Evolutionary conservation across 2,329 filamentous ascomycete species (phyloP).

Genomic region (Juglanconis juglandina): DNA sequence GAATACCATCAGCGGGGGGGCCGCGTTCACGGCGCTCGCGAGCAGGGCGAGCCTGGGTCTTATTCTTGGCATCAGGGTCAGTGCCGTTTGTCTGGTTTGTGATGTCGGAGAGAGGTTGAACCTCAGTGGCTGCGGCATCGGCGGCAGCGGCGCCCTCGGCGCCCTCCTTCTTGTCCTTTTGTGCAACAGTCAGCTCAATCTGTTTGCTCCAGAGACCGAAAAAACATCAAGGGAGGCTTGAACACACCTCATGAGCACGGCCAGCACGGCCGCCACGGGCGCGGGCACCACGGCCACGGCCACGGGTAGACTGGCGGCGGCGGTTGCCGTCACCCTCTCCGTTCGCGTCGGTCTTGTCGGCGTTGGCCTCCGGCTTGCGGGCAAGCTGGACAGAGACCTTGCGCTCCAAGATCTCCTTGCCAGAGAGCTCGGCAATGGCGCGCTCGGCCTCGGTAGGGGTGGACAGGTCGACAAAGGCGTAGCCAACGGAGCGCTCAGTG

Average conservation of each 20-base stretch:
- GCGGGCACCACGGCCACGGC: conserved; percentile 63
- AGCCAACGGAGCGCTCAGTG: conserved; percentile 96
- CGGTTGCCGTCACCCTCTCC: conserved; percentile 71
- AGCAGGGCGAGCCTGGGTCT: conserved; percentile 50
- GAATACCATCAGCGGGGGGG: conserved; percentile 92
- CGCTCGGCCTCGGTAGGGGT: conserved; percentile 92
- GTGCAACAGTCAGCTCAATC: conserved; percentile 19
- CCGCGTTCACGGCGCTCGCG: conserved; percentile 77
- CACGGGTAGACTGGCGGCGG: conserved; percentile 61
- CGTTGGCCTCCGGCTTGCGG: conserved; percentile 87
- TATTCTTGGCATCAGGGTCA: conserved; percentile 59
- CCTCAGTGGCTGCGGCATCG: conserved; percentile 48
- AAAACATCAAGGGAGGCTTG: not conserved
- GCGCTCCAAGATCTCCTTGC: conserved; percentile 95
- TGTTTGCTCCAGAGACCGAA: not conserved
- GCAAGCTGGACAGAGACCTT: conserved; percentile 99
- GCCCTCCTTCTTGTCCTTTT: conserved; percentile 48
- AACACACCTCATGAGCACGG: conserved; percentile 59
- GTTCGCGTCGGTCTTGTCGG: conserved; percentile 72
- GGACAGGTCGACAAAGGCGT: conserved; percentile 97
- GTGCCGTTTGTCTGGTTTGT: conserved; percentile 53
- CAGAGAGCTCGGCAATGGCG: conserved; percentile 91
- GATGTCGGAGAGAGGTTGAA: conserved; percentile 58
- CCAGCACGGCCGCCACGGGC: conserved; percentile 59
- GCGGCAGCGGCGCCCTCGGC: conserved; percentile 46